phyloP scores from a whole-genome alignment of 306 rosid species.

The Vigna unguiculata region DNA sequence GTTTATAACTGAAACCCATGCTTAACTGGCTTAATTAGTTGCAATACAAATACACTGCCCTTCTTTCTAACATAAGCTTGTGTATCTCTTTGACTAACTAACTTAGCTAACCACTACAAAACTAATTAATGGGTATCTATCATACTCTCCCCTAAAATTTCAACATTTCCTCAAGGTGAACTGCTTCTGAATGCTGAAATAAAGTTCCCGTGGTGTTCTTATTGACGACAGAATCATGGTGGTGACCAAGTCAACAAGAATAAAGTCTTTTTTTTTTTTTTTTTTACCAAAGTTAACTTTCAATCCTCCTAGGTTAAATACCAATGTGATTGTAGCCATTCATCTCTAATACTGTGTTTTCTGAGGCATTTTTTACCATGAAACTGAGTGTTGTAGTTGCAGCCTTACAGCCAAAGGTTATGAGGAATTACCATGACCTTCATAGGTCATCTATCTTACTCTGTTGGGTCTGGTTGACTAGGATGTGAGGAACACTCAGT shows the following conservation, averaged over 20 bases:
- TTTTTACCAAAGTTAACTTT: background rate
- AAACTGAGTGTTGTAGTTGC: background rate
- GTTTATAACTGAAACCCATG: background rate
- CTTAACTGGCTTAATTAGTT: background rate
- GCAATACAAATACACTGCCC: background rate
- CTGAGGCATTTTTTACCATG: background rate
- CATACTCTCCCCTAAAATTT: background rate
- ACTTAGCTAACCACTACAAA: background rate
- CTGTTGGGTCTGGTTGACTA: background rate
- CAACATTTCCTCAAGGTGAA: background rate
- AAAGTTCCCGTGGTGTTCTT: background rate
- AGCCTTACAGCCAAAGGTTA: background rate
- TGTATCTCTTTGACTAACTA: background rate
- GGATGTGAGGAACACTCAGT: background rate
- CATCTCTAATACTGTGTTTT: background rate
- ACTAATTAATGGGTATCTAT: background rate
- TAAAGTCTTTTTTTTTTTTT: no score
- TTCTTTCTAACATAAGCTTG: background rate
- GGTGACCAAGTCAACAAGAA: background rate
- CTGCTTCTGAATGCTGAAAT: background rate
- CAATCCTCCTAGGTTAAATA: background rate
- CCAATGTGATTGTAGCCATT: background rate
- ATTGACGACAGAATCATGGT: background rate
- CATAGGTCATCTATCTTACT: background rate
- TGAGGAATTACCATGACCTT: no score